Base-by-base conservation (phyloP, 2,329 filamentous ascomycete species). In the Chaetomium olivaceum region DNA sequence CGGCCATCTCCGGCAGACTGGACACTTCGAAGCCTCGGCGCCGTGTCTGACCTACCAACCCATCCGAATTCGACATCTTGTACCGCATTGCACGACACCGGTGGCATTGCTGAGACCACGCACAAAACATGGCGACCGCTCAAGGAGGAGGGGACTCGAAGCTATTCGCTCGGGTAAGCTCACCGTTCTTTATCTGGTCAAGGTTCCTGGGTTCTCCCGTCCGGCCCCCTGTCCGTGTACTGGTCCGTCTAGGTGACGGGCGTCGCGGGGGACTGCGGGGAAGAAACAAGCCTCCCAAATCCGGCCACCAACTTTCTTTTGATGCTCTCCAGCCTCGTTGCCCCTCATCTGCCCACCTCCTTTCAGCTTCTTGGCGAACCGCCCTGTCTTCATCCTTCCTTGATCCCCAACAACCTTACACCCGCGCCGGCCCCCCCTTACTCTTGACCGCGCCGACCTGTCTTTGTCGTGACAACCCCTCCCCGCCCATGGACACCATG, bases 161-260 rank as follows among this genome's bases (percentile, higher is more conserved):
- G 87, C 89, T 99, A 82, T 99, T 99, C 84, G 94, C 95, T 79
- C 89, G 95, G 84, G 95, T 99, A 87, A 84, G 85, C 79, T 23
- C 21, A 50, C 52, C 55, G 19, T 19, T 27, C 57, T 61, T 57
- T 58, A 19, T 19, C 25, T 52, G 62, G 27, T 43, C 55, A 21
- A 21, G 23, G 21, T 39, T 57, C 27, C 14, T 25, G 31, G 39
- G 5, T 43, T 43, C 39, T 19, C 39, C 16, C 39, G 16, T 19
- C 16, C 39, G 16, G 16, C 14, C 16, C 16, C 16, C 16, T 19
- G 39, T 43, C 39, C 39, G 5, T 43, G 39, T 19, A 43, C 16
- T 11, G 7, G 31, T 33, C 31, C 9, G 9, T 36, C 33, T 3
- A 19, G 16, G n/a, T 43, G 16, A 43, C n/a, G 39, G 16, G 58